Evolutionary conservation across 2,329 filamentous ascomycete genomes (phyloP).

Genomic region (Xylariomycetidae sp.): DNA sequence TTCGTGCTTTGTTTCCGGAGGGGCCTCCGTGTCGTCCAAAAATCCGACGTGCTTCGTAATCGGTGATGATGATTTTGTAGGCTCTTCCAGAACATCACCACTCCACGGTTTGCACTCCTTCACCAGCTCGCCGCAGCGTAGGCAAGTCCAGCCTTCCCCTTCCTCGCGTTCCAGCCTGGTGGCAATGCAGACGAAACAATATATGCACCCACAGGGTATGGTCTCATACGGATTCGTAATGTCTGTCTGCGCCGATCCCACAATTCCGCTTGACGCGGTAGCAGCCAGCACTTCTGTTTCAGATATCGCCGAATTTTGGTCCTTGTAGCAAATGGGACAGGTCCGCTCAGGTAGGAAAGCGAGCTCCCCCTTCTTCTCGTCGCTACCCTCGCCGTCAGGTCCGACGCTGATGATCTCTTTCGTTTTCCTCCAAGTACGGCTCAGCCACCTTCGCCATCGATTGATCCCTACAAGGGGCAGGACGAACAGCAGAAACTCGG

Average conservation of each 20-base stretch:
- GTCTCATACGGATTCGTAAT: conserved; percentile 96
- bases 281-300: conserved; percentile 74
- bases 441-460: conserved; percentile 87
- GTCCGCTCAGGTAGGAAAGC: conserved; percentile 87
- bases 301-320: conserved; percentile 73
- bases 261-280: conserved; percentile 67
- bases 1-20: no score
- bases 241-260: conserved; percentile 86
- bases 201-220: conserved; percentile 83
- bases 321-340: conserved; percentile 94
- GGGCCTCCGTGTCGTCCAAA: conserved; percentile 49
- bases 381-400: conserved; percentile 41
- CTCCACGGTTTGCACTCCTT: conserved; percentile 87
- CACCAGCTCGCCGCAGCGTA: conserved; percentile 79
- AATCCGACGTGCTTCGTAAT: conserved; percentile 59
- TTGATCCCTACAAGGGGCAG: conserved; percentile 94
- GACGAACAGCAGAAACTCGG: conserved; percentile 94
- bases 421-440: conserved; percentile 77
- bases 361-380: conserved; percentile 65
- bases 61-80: conserved; percentile 31
- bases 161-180: conserved; percentile 87
- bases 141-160: conserved; percentile 87
- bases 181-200: conserved; percentile 95
- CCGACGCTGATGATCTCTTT: conserved; percentile 57
- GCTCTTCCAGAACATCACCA: conserved; percentile 74